A percentile compares a stretch with the other conserved stretches of the same genome.
Evolutionary conservation across 495 filamentous ascomycete species (phyloP).

Genomic region (Lineolata rhizophorae): DNA sequence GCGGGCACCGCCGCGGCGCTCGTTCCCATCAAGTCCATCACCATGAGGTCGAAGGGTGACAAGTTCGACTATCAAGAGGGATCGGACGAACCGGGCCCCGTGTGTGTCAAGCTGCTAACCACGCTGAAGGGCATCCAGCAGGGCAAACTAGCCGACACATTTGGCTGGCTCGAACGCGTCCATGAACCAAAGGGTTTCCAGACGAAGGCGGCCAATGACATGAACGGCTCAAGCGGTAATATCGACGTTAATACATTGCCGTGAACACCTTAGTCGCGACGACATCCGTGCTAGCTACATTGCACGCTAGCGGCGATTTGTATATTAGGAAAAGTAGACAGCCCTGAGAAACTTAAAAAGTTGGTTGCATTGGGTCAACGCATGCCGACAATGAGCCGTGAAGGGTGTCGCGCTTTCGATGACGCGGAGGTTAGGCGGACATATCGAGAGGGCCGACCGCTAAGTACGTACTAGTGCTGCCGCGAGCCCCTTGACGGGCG

Average conservation of each 20-base stretch:
- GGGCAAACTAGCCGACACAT: conserved; percentile 51
- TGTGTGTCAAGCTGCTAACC: conserved; percentile 44
- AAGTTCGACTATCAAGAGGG: conserved; percentile 28
- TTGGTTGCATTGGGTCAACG: too few species aligned
- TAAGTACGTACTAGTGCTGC: too few species aligned
- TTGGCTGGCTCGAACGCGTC: conserved; percentile 49
- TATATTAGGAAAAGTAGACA: too few species aligned
- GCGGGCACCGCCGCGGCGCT: conserved; percentile 83
- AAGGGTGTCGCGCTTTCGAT: too few species aligned
- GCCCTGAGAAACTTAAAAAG: too few species aligned
- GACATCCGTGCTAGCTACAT: too few species aligned
- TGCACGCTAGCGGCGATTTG: too few species aligned
- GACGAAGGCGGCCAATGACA: neutral
- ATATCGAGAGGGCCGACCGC: too few species aligned
- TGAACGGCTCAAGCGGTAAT: neutral
- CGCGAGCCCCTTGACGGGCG: too few species aligned
- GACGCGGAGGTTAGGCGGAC: too few species aligned
- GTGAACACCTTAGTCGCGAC: too few species aligned
- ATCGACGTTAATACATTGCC: conserved; percentile 2
- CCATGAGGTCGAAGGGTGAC: conserved; percentile 40
- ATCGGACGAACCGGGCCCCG: conserved; percentile 27
- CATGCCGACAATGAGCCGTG: too few species aligned
- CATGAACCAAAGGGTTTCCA: conserved; percentile 14
- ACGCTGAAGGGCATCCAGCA: conserved; percentile 68
- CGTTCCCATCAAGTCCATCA: conserved; percentile 78